These are phyloP conservation scores for Gossypium davidsonii DNA, from an alignment of 441 rosid species.

Conservation along the genomic window DNA sequence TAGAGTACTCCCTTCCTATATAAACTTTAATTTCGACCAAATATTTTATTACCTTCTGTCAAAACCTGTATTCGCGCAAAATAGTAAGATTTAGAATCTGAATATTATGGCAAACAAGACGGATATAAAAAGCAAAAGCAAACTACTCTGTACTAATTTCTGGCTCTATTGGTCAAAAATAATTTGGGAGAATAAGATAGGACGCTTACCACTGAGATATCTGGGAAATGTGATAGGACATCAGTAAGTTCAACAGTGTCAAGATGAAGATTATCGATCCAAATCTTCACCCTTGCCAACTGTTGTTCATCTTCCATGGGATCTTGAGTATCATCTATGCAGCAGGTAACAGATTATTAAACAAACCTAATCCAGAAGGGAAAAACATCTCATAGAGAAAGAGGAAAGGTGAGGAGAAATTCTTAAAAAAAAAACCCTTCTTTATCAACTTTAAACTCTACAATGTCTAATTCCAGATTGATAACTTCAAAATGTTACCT, in stretches of 20 bases:
- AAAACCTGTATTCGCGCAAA: background rate
- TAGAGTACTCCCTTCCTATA: constrained; percentile 6
- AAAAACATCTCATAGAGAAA: background rate
- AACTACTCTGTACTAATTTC: background rate
- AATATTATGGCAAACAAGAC: no score
- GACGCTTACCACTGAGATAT: constrained; percentile 57
- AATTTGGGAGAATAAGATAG: background rate
- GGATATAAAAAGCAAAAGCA: no score
- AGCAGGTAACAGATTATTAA: constrained; percentile 11
- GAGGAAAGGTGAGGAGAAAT: background rate
- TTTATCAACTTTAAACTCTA: background rate
- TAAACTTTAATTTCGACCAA: constrained; percentile 8
- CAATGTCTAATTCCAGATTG: background rate
- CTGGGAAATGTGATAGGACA: constrained; percentile 70
- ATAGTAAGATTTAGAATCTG: no score
- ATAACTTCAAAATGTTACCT: constrained; percentile 34
- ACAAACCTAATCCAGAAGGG: background rate
- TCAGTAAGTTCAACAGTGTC: constrained; percentile 58
- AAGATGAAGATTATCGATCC: constrained; percentile 53
- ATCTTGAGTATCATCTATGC: constrained; percentile 76
- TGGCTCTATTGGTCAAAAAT: background rate
- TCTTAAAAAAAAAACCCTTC: background rate
- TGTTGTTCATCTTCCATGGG: constrained; percentile 76
- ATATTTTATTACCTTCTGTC: background rate
- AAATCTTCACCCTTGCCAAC: constrained; percentile 67